A percentile compares a stretch with the other conserved stretches of the same genome.
These are phyloP conservation scores for Paracoccidioides lutzii DNA, from an alignment of 2,329 filamentous ascomycete species.

Conservation along the genomic window DNA sequence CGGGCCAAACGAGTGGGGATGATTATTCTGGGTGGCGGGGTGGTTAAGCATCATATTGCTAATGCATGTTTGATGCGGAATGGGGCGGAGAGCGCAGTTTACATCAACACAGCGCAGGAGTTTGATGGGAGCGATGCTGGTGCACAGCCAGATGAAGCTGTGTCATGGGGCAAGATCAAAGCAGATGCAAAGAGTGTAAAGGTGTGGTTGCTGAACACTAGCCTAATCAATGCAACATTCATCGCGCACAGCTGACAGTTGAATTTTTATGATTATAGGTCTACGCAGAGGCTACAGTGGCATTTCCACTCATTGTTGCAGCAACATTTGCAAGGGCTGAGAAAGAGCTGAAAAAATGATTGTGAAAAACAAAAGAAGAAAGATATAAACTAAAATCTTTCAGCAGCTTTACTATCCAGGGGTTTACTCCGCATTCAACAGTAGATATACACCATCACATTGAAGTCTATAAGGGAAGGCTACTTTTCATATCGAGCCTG, in stretches of 20 bases:
- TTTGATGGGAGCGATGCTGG: constrained; percentile 97
- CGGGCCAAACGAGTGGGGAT: constrained; percentile 80
- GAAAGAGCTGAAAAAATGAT: constrained; percentile 2
- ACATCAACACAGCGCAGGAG: constrained; percentile 94
- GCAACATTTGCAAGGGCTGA: constrained; percentile 47
- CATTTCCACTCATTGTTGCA: constrained; percentile 54
- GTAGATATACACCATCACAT: too few relatives aligned
- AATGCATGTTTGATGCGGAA: constrained; percentile 98
- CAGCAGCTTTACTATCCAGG: too few relatives aligned
- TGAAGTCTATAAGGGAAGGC: too few relatives aligned
- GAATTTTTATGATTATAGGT: constrained; percentile 26
- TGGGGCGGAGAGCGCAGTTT: constrained; percentile 90
- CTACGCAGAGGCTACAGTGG: constrained; percentile 54
- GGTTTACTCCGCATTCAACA: too few relatives aligned
- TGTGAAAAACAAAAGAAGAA: background rate
- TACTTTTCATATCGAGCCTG: too few relatives aligned
- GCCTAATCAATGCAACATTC: background rate
- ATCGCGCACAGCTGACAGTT: background rate
- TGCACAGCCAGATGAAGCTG: constrained; percentile 85
- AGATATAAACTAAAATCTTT: background rate
- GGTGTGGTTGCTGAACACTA: constrained; percentile 36
- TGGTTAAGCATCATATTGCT: constrained; percentile 98
- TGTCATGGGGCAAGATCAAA: constrained; percentile 99
- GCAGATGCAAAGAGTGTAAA: constrained; percentile 77
- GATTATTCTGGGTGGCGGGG: constrained; percentile 84